These are phyloP conservation scores for Clohesyomyces aquaticus DNA, from an alignment of 495 filamentous ascomycete genomes.

Conservation along the genomic window DNA sequence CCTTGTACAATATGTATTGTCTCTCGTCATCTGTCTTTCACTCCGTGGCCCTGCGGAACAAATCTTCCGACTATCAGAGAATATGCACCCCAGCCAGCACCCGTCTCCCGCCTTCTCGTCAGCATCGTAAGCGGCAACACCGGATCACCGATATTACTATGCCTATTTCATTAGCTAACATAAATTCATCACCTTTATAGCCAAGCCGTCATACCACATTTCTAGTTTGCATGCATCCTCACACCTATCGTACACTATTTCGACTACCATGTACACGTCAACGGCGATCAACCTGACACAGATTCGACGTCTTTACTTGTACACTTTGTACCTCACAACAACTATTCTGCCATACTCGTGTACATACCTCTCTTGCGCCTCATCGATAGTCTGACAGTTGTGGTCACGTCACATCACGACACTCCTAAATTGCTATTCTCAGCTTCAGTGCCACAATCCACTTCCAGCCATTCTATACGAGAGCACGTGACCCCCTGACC, in stretches of 20 bases:
- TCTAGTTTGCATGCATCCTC: neutral
- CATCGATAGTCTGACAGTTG: neutral
- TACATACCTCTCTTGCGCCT: neutral
- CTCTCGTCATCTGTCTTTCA: neutral
- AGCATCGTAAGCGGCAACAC: neutral
- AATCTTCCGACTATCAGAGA: neutral
- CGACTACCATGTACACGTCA: too few relatives aligned
- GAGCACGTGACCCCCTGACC: neutral
- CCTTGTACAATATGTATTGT: neutral
- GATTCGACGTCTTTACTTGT: neutral
- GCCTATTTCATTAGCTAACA: neutral
- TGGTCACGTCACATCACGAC: neutral
- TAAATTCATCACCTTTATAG: too few relatives aligned
- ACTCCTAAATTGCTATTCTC: neutral
- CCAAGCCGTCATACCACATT: neutral
- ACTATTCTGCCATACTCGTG: neutral
- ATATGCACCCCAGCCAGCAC: neutral
- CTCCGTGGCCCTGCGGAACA: neutral
- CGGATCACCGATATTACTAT: neutral
- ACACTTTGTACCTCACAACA: neutral
- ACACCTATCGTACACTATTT: neutral
- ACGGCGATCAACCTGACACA: neutral
- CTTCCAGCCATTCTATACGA: neutral
- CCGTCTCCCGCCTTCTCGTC: neutral
- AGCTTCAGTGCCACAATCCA: neutral